Conservation (phyloP, 768 basidiomycete genomes). For the Pilatotrama ljubarskyi region DNA sequence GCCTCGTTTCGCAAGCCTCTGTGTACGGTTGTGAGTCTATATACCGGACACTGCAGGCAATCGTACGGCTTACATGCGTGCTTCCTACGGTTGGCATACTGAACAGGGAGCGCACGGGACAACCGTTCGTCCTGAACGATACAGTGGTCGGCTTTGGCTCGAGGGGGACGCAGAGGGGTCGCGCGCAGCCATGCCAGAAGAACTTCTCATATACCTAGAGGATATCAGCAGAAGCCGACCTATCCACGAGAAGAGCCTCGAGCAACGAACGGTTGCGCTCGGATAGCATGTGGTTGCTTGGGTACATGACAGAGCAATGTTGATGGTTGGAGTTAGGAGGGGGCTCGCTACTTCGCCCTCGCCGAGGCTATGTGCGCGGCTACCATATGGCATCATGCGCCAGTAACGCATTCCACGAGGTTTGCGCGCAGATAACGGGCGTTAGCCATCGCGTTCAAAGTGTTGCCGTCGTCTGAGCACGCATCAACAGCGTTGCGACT, state of each 20-base stretch:
- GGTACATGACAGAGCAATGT: not conserved
- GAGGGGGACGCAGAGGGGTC: not conserved
- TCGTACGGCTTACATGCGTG: conserved; percentile 4
- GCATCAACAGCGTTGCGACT: not conserved
- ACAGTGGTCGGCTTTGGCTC: not conserved
- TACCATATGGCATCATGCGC: conserved; percentile 11
- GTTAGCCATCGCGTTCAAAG: not conserved
- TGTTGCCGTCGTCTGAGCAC: too few species aligned
- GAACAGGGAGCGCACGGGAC: not conserved
- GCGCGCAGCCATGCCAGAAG: not conserved
- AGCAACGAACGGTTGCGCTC: not conserved
- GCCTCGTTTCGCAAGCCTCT: conserved; percentile 18
- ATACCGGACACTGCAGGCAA: not conserved
- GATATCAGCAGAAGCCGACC: not conserved
- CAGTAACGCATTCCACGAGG: conserved; percentile 11
- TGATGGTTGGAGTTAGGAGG: conserved; percentile 2
- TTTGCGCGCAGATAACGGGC: conserved; percentile 11
- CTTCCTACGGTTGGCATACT: conserved; percentile 7
- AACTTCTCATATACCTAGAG: conserved; percentile 9
- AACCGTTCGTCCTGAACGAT: not conserved
- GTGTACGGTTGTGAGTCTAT: conserved; percentile 7
- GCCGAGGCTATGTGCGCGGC: conserved; percentile 18
- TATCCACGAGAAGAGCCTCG: not conserved
- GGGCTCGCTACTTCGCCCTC: not conserved
- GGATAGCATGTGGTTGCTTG: conserved; percentile 10